Evolutionary conservation across 2,329 filamentous ascomycete species (phyloP).

Genomic region (Huntiella omanensis): DNA sequence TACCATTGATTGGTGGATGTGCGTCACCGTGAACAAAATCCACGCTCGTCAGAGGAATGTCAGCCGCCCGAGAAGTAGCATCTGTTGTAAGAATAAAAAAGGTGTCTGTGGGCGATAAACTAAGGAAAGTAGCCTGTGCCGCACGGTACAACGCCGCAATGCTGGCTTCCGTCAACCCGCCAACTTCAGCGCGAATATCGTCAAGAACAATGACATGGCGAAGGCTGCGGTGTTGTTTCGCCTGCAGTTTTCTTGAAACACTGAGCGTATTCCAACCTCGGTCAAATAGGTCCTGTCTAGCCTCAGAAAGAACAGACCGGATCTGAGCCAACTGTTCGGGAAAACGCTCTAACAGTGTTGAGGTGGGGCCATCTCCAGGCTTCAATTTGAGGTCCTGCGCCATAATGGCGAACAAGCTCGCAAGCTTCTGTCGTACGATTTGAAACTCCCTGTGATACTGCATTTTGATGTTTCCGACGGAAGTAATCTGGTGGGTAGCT

Average conservation of each 20-base stretch:
- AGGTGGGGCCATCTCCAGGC: not conserved
- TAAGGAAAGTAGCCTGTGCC: conserved; percentile 8
- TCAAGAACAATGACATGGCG: not conserved
- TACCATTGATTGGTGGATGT: conserved; percentile 7
- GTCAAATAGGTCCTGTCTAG: not conserved
- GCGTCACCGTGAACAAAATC: conserved; percentile 4
- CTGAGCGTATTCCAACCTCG: conserved; percentile 5
- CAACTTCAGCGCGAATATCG: not conserved
- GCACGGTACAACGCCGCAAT: conserved; percentile 6
- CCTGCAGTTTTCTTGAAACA: not conserved
- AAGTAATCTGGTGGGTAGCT: not conserved
- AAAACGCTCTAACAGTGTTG: not conserved
- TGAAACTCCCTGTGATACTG: conserved; percentile 10
- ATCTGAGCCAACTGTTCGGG: not conserved
- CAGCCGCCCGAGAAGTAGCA: not conserved
- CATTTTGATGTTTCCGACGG: not conserved
- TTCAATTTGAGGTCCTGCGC: conserved; percentile 1
- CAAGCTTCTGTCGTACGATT: not conserved
- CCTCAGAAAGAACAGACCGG: not conserved
- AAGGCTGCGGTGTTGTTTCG: not conserved
- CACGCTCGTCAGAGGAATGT: not conserved
- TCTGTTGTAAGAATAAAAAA: conserved; percentile 7
- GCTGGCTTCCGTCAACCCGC: conserved; percentile 4
- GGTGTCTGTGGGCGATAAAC: conserved; percentile 1
- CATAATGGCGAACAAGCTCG: conserved; percentile 5